Evolutionary conservation across 2,329 filamentous ascomycete species (phyloP), one percentile per base, ranked within the genome.

Genomic region (Diplodia mutila): DNA sequence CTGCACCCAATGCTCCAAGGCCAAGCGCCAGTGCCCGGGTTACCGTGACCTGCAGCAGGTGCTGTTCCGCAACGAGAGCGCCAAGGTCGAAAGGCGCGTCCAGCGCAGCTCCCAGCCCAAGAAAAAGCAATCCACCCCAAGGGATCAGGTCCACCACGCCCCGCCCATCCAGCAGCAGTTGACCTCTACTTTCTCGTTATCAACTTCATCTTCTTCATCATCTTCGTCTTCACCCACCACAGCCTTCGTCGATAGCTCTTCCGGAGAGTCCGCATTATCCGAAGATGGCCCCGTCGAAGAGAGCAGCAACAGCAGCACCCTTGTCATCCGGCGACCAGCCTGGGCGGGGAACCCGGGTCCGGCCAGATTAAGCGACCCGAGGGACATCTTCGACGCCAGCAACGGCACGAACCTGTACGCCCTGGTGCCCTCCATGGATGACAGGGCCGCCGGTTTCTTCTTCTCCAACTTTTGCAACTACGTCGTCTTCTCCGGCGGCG

Each of bases 11-110:
- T 78, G 76, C 54, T 69, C 75, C 16, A 72, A 75, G 32, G 70
- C 70, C 12, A 68, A 70, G 23, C 74, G 72, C 48, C 69, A 71
- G 32, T 77, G 76, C 59, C 69, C 74, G 68, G 76, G 76, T 9
- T 78, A 78, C 55, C 72, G 76, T 16, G 74, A 77, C 53, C 69
- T 71, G 11, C 57, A 75, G 59, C 69, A 72, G 8, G 73, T 77
- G 72, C 74, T 75, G 71, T 76, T 76, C 68, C 74, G 71, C 54
- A 73, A 76, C 48, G 74, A 75, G 67, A 75, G 71, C 67, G 70
- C 71, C 14, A 69, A 72, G 8, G 59, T 66, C 21, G 67, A 65
- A 57, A 42, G 29, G n/a, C 61, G 34, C 21, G 65, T 67, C 11
- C 46, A 29, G 37, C 34, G 29, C 49, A 48, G 25, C 42, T 18